Conservation (phyloP, 192 early-diverging fungal species). For the Coemansia sp. region DNA sequence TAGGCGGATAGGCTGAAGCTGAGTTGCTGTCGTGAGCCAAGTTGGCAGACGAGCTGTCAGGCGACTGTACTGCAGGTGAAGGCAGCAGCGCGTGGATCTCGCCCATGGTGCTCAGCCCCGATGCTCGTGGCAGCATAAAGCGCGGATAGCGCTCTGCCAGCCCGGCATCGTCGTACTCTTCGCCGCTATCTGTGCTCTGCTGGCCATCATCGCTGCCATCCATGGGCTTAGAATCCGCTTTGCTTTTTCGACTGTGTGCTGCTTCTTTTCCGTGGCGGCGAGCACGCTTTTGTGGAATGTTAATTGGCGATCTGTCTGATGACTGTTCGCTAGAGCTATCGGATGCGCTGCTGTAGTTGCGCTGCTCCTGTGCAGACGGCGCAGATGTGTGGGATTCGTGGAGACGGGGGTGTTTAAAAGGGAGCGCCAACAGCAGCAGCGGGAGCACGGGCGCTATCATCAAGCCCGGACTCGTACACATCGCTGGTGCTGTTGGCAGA, state of each 20-base stretch:
- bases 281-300: conserved; percentile 8
- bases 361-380: conserved; percentile 4
- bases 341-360: conserved; percentile 4
- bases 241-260: too few relatives aligned
- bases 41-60: conserved; percentile 12
- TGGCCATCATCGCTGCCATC: background rate
- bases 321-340: conserved; percentile 4
- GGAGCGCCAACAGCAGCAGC: conserved; percentile 49
- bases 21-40: conserved; percentile 17
- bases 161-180: background rate
- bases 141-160: conserved; percentile 21
- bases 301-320: background rate
- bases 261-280: background rate
- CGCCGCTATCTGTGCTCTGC: background rate
- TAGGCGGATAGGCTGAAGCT: conserved; percentile 28
- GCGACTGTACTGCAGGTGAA: conserved; percentile 7
- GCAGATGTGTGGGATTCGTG: conserved; percentile 14
- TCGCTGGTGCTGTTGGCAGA: conserved; percentile 37
- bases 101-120: conserved; percentile 49
- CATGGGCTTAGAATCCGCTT: too few relatives aligned
- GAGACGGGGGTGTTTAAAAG: conserved; percentile 56
- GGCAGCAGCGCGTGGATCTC: conserved; percentile 42
- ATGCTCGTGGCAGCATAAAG: conserved; percentile 43
- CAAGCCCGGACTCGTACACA: conserved; percentile 15
- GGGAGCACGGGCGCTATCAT: conserved; percentile 25